Percentiles rank a stretch among this genome's conserved stretches.
phyloP scores from a whole-genome alignment of 306 rosid genomes.

The Citrullus mucosospermus region DNA sequence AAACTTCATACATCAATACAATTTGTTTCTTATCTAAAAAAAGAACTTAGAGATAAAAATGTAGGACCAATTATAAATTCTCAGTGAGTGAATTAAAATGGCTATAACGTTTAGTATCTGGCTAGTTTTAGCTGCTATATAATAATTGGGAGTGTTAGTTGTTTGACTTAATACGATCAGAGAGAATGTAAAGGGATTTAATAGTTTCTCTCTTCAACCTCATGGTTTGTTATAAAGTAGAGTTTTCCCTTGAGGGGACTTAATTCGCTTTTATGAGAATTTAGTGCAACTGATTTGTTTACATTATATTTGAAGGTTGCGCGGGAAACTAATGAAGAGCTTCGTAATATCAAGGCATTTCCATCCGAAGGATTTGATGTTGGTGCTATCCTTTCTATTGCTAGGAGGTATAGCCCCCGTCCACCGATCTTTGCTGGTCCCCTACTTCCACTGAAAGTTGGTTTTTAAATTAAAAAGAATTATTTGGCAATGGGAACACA shows the following conservation, averaged over 20 bases:
- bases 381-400: conserved; percentile 74
- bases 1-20: too few relatives aligned
- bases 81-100: neutral
- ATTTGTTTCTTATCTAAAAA: too few relatives aligned
- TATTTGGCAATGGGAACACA: neutral
- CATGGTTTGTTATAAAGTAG: neutral
- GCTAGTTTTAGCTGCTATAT: neutral
- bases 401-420: conserved; percentile 53
- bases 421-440: neutral
- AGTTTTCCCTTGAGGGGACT: neutral
- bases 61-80: neutral
- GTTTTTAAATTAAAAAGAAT: too few relatives aligned
- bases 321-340: conserved; percentile 94
- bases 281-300: neutral
- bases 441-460: neutral
- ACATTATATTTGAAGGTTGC: conserved; percentile 54
- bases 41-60: neutral
- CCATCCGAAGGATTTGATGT: conserved; percentile 84
- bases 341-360: conserved; percentile 64
- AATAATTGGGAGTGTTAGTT: neutral
- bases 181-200: neutral
- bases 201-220: neutral
- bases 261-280: neutral
- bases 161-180: neutral
- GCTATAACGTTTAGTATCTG: neutral